Percentiles rank a stretch among this genome's conserved stretches.
phyloP scores from a whole-genome alignment of 2,329 filamentous ascomycete species.

The Fusarium albidum region DNA sequence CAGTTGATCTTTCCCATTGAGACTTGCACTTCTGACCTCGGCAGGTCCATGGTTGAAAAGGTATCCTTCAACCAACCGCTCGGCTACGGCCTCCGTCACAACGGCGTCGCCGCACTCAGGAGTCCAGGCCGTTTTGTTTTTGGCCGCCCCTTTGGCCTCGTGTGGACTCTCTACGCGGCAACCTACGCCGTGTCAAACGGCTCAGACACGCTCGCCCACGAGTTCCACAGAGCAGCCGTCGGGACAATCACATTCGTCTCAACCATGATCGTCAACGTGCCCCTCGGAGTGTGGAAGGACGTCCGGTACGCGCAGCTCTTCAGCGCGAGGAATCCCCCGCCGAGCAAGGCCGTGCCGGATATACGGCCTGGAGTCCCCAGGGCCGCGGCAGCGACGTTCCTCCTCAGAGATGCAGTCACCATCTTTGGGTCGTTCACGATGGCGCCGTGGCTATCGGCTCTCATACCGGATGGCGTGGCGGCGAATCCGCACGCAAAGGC shows the following conservation, averaged over 20 bases:
- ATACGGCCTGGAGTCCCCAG: constrained; percentile 26
- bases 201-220: constrained; percentile 38
- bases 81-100: constrained; percentile 16
- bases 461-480: constrained; percentile 39
- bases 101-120: constrained; percentile 24
- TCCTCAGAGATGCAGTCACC: constrained; percentile 42
- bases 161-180: constrained; percentile 42
- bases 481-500: constrained; percentile 38
- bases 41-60: constrained; percentile 35
- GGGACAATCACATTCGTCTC: constrained; percentile 39
- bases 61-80: constrained; percentile 33
- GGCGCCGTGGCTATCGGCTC: constrained; percentile 36
- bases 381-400: constrained; percentile 39
- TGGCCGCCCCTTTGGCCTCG: constrained; percentile 37
- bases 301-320: constrained; percentile 43
- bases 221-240: constrained; percentile 37
- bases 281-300: constrained; percentile 44
- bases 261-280: constrained; percentile 44
- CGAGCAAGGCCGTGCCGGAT: constrained; percentile 6
- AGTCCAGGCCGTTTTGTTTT: constrained; percentile 38
- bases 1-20: not conserved
- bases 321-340: constrained; percentile 22
- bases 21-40: not conserved
- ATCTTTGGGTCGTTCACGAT: constrained; percentile 45
- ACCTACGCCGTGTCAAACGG: constrained; percentile 42